phyloP scores from a whole-genome alignment of 2,329 filamentous ascomycete species.

The Decorospora gaudefroyi region DNA sequence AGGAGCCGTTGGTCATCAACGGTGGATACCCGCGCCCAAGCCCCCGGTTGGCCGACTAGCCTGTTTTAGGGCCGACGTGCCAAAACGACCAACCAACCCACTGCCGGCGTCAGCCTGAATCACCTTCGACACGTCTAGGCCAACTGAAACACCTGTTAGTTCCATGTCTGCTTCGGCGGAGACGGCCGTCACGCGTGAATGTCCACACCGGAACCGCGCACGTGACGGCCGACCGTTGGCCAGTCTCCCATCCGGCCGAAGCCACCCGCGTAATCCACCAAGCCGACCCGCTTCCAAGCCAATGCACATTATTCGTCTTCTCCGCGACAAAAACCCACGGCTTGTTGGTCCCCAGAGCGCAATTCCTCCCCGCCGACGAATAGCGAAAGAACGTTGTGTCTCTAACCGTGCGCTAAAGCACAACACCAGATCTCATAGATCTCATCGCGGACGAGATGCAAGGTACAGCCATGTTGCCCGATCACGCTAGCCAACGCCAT shows the following conservation, averaged over 20 bases:
- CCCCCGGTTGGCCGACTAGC: conserved; percentile 11
- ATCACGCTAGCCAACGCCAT: conserved; percentile 12
- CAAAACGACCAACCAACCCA: too few relatives aligned
- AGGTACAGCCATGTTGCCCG: conserved; percentile 11
- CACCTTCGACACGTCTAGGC: conserved; percentile 10
- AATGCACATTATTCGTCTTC: not conserved
- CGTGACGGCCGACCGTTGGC: conserved; percentile 9
- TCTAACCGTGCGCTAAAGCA: not conserved
- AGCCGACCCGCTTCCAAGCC: conserved; percentile 2
- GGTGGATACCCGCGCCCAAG: conserved; percentile 3
- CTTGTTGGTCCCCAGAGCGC: not conserved
- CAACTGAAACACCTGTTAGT: conserved; percentile 10
- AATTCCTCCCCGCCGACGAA: not conserved
- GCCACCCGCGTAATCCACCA: conserved; percentile 14
- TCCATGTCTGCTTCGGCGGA: not conserved
- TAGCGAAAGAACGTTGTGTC: not conserved
- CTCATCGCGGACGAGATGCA: conserved; percentile 9
- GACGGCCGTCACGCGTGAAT: not conserved
- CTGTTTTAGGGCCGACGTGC: conserved; percentile 7
- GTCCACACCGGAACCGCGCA: not conserved
- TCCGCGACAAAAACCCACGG: not conserved
- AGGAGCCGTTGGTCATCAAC: conserved; percentile 11
- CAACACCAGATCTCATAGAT: conserved; percentile 2
- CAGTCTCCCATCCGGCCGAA: conserved; percentile 12
- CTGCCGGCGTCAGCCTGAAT: too few relatives aligned